phyloP scores from a whole-genome alignment of 2,329 filamentous ascomycete genomes.

The Eutypella sp. region DNA sequence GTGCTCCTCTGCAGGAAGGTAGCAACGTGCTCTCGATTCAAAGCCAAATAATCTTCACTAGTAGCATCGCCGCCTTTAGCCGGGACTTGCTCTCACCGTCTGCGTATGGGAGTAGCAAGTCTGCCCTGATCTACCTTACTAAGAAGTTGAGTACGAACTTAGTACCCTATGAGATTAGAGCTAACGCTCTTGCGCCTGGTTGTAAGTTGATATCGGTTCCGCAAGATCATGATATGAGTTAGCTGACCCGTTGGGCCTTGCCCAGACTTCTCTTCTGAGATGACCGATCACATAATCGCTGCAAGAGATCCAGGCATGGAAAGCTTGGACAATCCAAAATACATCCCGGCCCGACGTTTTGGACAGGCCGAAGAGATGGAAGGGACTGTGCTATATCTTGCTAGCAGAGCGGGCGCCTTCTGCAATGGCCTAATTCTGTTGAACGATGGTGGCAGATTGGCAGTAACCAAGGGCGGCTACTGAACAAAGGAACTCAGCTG shows the following conservation, averaged over 20 bases:
- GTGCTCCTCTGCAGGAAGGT: neutral
- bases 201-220: constrained; percentile 2
- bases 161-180: constrained; percentile 6
- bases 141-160: constrained; percentile 33
- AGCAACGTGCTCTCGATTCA: neutral
- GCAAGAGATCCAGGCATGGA: constrained; percentile 19
- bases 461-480: constrained; percentile 4
- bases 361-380: constrained; percentile 26
- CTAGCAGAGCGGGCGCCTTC: constrained; percentile 23
- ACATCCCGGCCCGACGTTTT: constrained; percentile 22
- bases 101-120: constrained; percentile 42
- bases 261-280: constrained; percentile 23
- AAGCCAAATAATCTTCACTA: neutral
- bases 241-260: neutral
- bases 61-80: neutral
- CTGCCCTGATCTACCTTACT: constrained; percentile 59
- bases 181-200: constrained; percentile 9
- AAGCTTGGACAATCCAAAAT: constrained; percentile 10
- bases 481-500: too few species aligned
- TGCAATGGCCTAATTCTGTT: constrained; percentile 18
- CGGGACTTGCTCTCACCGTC: neutral
- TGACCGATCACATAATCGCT: constrained; percentile 13
- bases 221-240: neutral
- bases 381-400: constrained; percentile 23
- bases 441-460: constrained; percentile 7